Evolutionary conservation across 1,284 basidiomycete species (phyloP), one percentile per base, ranked within the genome.

Genomic region (Gomphus sp.): DNA sequence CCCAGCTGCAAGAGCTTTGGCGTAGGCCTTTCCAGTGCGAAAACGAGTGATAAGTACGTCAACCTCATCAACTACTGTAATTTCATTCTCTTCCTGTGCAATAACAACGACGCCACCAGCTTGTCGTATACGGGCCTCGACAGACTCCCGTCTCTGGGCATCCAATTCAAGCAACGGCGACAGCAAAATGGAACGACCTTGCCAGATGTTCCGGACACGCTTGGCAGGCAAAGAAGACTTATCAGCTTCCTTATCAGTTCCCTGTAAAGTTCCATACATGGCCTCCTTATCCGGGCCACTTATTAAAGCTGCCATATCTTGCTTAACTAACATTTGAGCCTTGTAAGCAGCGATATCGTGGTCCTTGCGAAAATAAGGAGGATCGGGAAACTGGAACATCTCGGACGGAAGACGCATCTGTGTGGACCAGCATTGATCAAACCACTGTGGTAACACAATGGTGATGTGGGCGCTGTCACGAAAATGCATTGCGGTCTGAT

Each of bases 391-490:
- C 61, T 84, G 76, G 65, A 92, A 94, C 25, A 79, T 72, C 0
- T 71, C 71, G 28, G 83, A 81, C 9, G 80, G 74, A 1, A 91
- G 73, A 5, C 76, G 73, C 11, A 79, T 73, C 1, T 84, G 84
- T 8, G 90, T 73, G 25, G 82, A 76, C 44, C 91, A 79, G 11
- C 80, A 80, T 63, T 93, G 90, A 64, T 92, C 87, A 64, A 91
- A 91, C 89, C 89, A 93, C 63, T 91, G 88, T 0, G 89, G 89
- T 0, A 89, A 76, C 8, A 92, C 67, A 18, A 89, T 74, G 60
- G 78, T 80, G 64, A 90, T 78, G 16, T 73, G 70, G 0, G 81
- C 83, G 59, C 75, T 70, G 3, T 76, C 68, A 56, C 79, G 75
- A 67, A 77, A 81, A 61, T 82, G 77, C 65, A 88, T 71, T 3